Conservation (phyloP, 371 early-diverging fungal genomes). For the Amoeboradix gromovi region DNA sequence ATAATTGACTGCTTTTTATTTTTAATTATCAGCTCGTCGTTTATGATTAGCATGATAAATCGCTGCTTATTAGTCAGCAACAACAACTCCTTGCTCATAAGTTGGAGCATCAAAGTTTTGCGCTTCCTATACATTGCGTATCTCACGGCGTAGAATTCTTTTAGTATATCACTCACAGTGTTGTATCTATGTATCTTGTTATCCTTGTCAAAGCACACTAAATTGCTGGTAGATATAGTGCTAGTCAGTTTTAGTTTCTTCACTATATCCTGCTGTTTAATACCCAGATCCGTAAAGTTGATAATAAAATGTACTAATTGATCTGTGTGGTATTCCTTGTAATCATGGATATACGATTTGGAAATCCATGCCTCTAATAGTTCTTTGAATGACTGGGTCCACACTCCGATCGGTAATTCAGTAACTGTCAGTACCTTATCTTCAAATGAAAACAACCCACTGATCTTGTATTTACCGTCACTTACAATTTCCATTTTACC, state of each 20-base stretch:
- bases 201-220: constrained; percentile 87
- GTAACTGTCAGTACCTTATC: constrained; percentile 55
- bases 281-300: constrained; percentile 30
- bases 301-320: constrained; percentile 52
- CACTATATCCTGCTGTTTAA: constrained; percentile 40
- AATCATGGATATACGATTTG: constrained; percentile 24
- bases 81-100: constrained; percentile 22
- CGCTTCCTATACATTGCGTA: constrained; percentile 59
- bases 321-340: constrained; percentile 16
- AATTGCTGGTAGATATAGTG: constrained; percentile 47
- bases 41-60: constrained; percentile 74
- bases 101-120: constrained; percentile 27
- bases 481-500: constrained; percentile 28
- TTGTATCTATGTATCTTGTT: constrained; percentile 65
- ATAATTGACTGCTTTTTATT: constrained; percentile 61
- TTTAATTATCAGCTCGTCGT: constrained; percentile 44
- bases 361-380: constrained; percentile 38
- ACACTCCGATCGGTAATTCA: constrained; percentile 77
- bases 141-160: constrained; percentile 74
- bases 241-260: constrained; percentile 52
- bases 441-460: constrained; percentile 36
- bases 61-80: constrained; percentile 66
- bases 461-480: constrained; percentile 31
- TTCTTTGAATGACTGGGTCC: constrained; percentile 88
- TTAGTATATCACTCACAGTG: constrained; percentile 47